Evolutionary conservation across 345 rosid genomes (phyloP).

Genomic region (Citrus sp.): DNA sequence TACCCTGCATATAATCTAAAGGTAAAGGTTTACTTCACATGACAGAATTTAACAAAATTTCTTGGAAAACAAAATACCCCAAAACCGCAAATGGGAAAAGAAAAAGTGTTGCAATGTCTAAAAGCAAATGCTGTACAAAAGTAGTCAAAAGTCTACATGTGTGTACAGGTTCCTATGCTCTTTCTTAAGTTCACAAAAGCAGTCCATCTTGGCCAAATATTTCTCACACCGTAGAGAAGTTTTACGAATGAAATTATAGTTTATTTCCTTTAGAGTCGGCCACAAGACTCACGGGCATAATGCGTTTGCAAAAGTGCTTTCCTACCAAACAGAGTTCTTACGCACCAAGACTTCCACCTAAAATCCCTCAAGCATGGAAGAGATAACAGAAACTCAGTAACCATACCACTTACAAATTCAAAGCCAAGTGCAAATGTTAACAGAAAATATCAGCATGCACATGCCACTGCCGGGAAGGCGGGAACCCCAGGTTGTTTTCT

Average conservation of each 20-base stretch:
- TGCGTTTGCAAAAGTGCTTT: neutral
- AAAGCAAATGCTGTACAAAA: neutral
- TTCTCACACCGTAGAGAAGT: neutral
- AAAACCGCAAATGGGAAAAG: neutral
- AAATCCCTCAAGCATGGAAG: neutral
- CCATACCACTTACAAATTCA: neutral
- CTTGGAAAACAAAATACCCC: neutral
- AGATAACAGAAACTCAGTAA: neutral
- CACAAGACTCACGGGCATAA: neutral
- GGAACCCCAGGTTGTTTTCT: neutral
- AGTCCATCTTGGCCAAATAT: neutral
- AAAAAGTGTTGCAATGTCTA: neutral
- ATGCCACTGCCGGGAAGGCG: neutral
- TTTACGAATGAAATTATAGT: neutral
- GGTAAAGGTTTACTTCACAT: neutral
- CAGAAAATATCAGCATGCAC: neutral
- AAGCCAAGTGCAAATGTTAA: neutral
- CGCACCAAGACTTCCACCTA: neutral
- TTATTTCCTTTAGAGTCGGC: neutral
- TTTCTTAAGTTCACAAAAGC: neutral
- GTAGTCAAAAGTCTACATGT: neutral
- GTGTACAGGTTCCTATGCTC: neutral
- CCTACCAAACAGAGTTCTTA: neutral
- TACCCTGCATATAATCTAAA: neutral
- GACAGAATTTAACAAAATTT: neutral